These are phyloP conservation scores for Pseudoturritis turrita DNA, from an alignment of 345 rosid species.

Conservation along the genomic window DNA sequence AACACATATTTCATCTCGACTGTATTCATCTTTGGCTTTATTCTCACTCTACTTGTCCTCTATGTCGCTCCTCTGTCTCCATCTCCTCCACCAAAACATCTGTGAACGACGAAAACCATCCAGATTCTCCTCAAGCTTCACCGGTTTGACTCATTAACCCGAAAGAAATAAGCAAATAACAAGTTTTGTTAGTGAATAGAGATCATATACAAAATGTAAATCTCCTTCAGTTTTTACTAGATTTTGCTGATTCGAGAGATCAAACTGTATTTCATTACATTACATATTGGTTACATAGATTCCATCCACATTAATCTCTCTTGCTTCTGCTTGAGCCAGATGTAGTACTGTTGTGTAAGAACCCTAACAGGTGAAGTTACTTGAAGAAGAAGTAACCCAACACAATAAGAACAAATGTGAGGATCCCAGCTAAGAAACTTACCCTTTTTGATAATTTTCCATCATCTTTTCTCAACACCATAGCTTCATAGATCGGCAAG, in stretches of 20 bases:
- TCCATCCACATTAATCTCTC: neutral
- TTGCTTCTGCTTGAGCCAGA: neutral
- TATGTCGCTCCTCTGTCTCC: constrained; percentile 68
- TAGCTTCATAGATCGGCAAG: constrained; percentile 60
- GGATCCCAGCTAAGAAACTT: constrained; percentile 25
- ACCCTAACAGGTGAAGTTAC: neutral
- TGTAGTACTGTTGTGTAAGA: neutral
- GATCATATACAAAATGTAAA: constrained; percentile 19
- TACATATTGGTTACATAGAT: neutral
- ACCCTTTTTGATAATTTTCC: constrained; percentile 44
- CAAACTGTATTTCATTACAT: neutral
- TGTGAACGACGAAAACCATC: neutral
- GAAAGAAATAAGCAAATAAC: neutral
- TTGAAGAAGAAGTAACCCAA: constrained; percentile 31
- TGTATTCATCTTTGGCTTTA: constrained; percentile 86
- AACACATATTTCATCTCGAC: constrained; percentile 83
- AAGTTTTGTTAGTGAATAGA: constrained; percentile 28
- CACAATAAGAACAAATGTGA: constrained; percentile 28
- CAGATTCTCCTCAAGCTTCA: constrained; percentile 17
- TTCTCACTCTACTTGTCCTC: constrained; percentile 84
- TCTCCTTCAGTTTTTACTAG: neutral
- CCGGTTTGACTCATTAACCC: constrained; percentile 15
- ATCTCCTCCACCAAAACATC: constrained; percentile 26
- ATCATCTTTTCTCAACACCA: constrained; percentile 49
- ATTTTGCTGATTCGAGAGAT: neutral